These are phyloP conservation scores for Cladosporium sp. DNA, from an alignment of 2,329 filamentous ascomycete genomes.

Conservation along the genomic window DNA sequence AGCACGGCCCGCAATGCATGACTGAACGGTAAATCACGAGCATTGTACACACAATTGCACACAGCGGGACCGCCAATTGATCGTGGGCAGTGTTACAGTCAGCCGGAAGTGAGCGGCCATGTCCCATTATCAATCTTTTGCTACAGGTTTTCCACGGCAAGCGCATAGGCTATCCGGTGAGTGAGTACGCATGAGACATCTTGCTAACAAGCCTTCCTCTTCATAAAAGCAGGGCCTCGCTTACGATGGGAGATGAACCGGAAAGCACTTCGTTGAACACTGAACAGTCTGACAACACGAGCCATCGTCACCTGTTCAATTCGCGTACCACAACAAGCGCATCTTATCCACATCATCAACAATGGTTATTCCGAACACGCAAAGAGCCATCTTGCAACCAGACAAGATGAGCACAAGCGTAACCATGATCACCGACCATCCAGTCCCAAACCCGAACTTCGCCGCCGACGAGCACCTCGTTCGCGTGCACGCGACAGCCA, in stretches of 20 bases:
- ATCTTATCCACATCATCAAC: neutral
- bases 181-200: neutral
- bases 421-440: neutral
- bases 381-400: neutral
- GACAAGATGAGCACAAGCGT: neutral
- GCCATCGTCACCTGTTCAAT: neutral
- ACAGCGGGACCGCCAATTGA: neutral
- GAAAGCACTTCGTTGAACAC: neutral
- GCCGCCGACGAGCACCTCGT: slow-evolving; percentile 4
- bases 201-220: neutral
- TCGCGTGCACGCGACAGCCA: neutral
- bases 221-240: neutral
- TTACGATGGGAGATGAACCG: neutral
- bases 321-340: neutral
- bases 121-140: neutral
- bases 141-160: neutral
- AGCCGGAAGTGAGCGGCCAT: neutral
- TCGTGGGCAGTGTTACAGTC: neutral
- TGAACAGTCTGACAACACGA: neutral
- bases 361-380: neutral
- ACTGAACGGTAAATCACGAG: neutral
- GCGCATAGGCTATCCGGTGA: neutral
- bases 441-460: neutral
- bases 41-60: neutral
- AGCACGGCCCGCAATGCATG: neutral